phyloP scores from a whole-genome alignment of 2,329 filamentous ascomycete species.

The Aureobasidium sp. region DNA sequence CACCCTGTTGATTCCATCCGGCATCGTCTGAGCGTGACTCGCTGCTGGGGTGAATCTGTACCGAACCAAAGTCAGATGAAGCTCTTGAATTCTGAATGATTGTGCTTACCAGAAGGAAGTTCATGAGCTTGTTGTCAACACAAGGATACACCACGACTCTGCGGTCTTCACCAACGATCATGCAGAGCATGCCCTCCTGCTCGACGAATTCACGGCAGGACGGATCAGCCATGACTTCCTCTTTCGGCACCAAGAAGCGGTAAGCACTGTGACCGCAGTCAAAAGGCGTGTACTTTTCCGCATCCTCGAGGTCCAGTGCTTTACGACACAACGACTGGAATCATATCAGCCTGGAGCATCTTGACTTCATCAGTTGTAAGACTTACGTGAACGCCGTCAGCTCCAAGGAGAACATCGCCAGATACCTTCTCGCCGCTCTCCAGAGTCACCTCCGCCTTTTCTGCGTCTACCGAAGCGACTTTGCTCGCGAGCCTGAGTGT shows the following conservation, averaged over 20 bases:
- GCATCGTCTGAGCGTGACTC: slow-evolving; percentile 21
- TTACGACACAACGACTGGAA: slow-evolving; percentile 20
- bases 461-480: slow-evolving; percentile 23
- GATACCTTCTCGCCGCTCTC: slow-evolving; percentile 23
- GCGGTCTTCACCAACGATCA: slow-evolving; percentile 38
- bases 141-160: slow-evolving; percentile 45
- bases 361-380: background rate
- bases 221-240: slow-evolving; percentile 23
- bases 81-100: too few species aligned
- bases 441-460: slow-evolving; percentile 22
- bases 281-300: slow-evolving; percentile 22
- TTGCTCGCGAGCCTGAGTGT: slow-evolving; percentile 23
- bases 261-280: slow-evolving; percentile 50
- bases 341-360: background rate
- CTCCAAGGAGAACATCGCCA: slow-evolving; percentile 28
- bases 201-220: slow-evolving; percentile 33
- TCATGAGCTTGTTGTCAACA: slow-evolving; percentile 40
- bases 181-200: slow-evolving; percentile 35
- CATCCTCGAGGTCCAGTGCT: slow-evolving; percentile 22
- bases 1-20: slow-evolving; percentile 34
- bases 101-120: slow-evolving; percentile 32
- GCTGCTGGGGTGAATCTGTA: slow-evolving; percentile 32
- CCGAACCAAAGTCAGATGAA: background rate
- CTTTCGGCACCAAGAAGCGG: slow-evolving; percentile 47
- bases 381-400: slow-evolving; percentile 27